Evolutionary conservation across 2,329 filamentous ascomycete species (phyloP).

Genomic region (Trichoderma simmonsii): DNA sequence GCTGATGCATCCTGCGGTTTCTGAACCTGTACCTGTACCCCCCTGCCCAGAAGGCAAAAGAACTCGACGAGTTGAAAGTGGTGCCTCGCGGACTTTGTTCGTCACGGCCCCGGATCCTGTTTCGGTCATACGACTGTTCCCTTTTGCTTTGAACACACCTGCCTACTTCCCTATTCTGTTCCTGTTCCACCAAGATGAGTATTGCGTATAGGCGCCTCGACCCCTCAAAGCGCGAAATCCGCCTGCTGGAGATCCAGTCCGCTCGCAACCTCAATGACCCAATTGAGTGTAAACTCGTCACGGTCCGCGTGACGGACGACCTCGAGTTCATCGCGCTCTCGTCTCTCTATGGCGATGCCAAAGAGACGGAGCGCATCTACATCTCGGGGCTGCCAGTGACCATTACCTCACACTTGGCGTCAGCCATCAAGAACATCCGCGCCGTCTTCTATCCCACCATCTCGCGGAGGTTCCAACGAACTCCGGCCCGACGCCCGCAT

Average conservation of each 20-base stretch:
- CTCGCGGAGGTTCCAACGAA: conserved; percentile 8
- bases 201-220: conserved; percentile 8
- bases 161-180: neutral
- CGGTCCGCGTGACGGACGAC: neutral
- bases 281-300: conserved; percentile 4
- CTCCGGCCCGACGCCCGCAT: conserved; percentile 7
- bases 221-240: conserved; percentile 7
- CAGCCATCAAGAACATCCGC: conserved; percentile 11
- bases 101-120: neutral
- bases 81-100: conserved; percentile 2
- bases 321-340: conserved; percentile 13
- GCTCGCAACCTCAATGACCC: conserved; percentile 10
- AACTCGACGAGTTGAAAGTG: neutral
- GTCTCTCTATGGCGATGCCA: conserved; percentile 7
- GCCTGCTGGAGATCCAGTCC: conserved; percentile 3
- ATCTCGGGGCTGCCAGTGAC: conserved; percentile 6
- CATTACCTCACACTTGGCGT: neutral
- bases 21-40: neutral
- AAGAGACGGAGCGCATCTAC: neutral
- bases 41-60: neutral
- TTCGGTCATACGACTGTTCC: conserved; percentile 2
- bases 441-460: conserved; percentile 16
- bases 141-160: neutral
- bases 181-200: neutral
- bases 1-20: conserved; percentile 13